Evolutionary conservation across 495 filamentous ascomycete genomes (phyloP).

Genomic region (Penicillium taxi): DNA sequence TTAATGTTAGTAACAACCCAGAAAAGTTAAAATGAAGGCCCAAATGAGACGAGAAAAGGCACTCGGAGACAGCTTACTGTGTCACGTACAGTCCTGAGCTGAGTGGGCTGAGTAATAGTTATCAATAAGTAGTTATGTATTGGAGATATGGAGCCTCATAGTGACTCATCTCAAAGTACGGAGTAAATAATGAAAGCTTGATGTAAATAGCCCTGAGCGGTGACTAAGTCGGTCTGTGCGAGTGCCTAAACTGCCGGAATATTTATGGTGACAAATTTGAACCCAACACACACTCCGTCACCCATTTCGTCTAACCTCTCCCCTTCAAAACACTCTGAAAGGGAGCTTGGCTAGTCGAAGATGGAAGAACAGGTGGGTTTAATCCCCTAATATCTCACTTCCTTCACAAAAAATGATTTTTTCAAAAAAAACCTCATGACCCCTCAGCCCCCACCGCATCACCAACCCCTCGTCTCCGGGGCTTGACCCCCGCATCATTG

Average conservation of each 20-base stretch:
- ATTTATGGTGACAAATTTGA: slow-evolving; percentile 17
- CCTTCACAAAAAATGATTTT: slow-evolving; percentile 5
- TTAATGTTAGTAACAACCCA: no score
- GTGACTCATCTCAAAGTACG: no score
- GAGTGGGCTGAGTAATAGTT: no score
- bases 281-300: slow-evolving; percentile 19
- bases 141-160: no score
- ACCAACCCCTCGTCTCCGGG: slow-evolving; percentile 21
- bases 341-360: slow-evolving; percentile 39
- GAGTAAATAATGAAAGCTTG: no score
- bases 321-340: slow-evolving; percentile 22
- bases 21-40: no score
- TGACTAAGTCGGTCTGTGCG: neutral
- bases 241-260: slow-evolving; percentile 5
- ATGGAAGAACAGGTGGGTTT: slow-evolving; percentile 46
- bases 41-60: no score
- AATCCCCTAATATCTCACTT: slow-evolving; percentile 2
- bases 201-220: no score
- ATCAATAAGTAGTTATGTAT: no score
- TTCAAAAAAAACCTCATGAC: slow-evolving; percentile 14
- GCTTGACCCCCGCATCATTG: slow-evolving; percentile 2
- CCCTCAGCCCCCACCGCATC: slow-evolving; percentile 16
- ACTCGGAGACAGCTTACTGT: no score
- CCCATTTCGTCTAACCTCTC: slow-evolving; percentile 7
- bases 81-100: no score